Evolutionary conservation across 2,329 filamentous ascomycete species (phyloP).

Genomic region (Nigrograna mackinnonii): DNA sequence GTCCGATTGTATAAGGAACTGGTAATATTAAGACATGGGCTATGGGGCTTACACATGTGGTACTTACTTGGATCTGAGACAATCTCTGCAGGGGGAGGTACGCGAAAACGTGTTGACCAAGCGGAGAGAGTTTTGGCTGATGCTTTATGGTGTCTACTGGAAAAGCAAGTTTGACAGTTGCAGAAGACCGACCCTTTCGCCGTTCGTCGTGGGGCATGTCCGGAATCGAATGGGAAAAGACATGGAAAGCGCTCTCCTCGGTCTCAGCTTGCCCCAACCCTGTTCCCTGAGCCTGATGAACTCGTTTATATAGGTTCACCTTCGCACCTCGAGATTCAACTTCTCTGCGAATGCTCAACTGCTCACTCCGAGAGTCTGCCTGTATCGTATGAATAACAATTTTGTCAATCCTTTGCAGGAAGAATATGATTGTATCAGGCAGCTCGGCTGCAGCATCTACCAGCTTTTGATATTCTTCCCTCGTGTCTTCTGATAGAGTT

Average conservation of each 20-base stretch:
- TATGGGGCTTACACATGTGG: too few species aligned
- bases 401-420: constrained; percentile 11
- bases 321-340: too few species aligned
- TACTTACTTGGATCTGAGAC: constrained; percentile 19
- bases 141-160: constrained; percentile 12
- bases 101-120: constrained; percentile 20
- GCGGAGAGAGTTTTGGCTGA: constrained; percentile 16
- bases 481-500: constrained; percentile 4
- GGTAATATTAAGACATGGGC: neutral
- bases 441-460: constrained; percentile 8
- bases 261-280: too few species aligned
- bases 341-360: too few species aligned
- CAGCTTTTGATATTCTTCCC: constrained; percentile 6
- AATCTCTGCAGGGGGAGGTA: constrained; percentile 21
- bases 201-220: constrained; percentile 16
- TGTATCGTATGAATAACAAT: constrained; percentile 7
- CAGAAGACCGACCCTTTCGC: constrained; percentile 5
- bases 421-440: constrained; percentile 16
- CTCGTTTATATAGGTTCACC: too few species aligned
- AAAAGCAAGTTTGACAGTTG: constrained; percentile 21
- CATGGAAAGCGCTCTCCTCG: constrained; percentile 7
- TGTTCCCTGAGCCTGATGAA: too few species aligned
- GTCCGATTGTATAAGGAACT: constrained; percentile 32
- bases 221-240: neutral
- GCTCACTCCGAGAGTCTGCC: neutral